A percentile compares a stretch with the other conserved stretches of the same genome.
Conservation (phyloP, 148 eudicot species). For the Suaeda aralocaspica region DNA sequence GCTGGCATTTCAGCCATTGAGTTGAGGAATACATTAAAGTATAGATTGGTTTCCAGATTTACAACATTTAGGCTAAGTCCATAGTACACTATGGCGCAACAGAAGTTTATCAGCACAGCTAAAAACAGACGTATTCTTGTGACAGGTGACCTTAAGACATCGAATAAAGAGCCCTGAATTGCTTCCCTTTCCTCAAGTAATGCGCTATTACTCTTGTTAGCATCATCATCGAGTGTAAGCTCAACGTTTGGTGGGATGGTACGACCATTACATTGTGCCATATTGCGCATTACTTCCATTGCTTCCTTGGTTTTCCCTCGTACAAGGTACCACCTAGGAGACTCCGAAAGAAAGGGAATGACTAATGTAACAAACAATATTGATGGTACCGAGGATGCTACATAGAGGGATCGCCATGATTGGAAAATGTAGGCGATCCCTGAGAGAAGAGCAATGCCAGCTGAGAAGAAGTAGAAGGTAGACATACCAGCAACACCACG, state of each 20-base stretch:
- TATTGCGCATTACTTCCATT: slow-evolving; percentile 48
- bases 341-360: slow-evolving; percentile 72
- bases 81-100: slow-evolving; percentile 70
- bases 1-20: slow-evolving; percentile 90
- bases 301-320: slow-evolving; percentile 68
- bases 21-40: slow-evolving; percentile 64
- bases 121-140: slow-evolving; percentile 57
- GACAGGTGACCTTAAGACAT: slow-evolving; percentile 50
- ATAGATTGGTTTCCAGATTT: slow-evolving; percentile 70
- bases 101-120: slow-evolving; percentile 59
- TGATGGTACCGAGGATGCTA: slow-evolving; percentile 70
- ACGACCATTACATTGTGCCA: slow-evolving; percentile 49
- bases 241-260: slow-evolving; percentile 37
- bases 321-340: slow-evolving; percentile 84
- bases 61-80: slow-evolving; percentile 83
- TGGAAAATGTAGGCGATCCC: slow-evolving; percentile 63
- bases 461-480: slow-evolving; percentile 82
- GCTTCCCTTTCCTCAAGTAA: slow-evolving; percentile 26
- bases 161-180: slow-evolving; percentile 52
- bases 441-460: slow-evolving; percentile 60
- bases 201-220: neutral
- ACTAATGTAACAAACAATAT: slow-evolving; percentile 46
- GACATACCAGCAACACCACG: slow-evolving; percentile 88
- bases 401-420: slow-evolving; percentile 66
- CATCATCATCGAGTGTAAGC: slow-evolving; percentile 60